Conservation (phyloP, 441 rosid genomes). For the Croton laevigatus region DNA sequence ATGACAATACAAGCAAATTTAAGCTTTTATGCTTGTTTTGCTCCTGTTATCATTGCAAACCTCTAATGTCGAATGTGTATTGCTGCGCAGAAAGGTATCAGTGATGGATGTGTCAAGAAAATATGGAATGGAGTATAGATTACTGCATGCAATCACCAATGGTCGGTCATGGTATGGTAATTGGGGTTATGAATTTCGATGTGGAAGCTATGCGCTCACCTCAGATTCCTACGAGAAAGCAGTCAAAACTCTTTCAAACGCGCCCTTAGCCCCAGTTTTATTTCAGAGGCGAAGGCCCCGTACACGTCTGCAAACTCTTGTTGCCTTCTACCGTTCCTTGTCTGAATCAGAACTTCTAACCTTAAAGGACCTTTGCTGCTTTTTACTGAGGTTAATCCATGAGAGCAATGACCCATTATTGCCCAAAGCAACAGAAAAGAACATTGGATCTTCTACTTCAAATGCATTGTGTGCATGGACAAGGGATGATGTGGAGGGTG, state of each 20-base stretch:
- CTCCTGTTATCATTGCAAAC: not conserved
- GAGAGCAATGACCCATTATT: conserved; percentile 19
- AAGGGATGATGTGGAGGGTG: conserved; percentile 44
- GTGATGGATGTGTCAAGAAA: conserved; percentile 81
- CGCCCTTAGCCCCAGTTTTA: conserved; percentile 41
- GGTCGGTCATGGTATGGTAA: conserved; percentile 65
- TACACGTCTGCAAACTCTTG: conserved; percentile 43
- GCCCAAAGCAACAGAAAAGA: conserved; percentile 19
- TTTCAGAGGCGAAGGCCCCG: conserved; percentile 41
- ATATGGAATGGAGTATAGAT: conserved; percentile 53
- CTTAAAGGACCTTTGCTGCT: conserved; percentile 53
- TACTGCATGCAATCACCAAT: conserved; percentile 50
- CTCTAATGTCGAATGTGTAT: not conserved
- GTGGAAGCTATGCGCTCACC: conserved; percentile 61
- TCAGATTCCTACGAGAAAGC: conserved; percentile 49
- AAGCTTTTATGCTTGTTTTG: not conserved
- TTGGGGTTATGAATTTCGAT: conserved; percentile 61
- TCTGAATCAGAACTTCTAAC: conserved; percentile 47
- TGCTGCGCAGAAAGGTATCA: conserved; percentile 40
- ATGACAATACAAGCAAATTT: too few species aligned
- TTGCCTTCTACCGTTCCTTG: conserved; percentile 49
- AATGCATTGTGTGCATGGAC: conserved; percentile 49
- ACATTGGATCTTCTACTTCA: conserved; percentile 1
- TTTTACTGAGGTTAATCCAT: conserved; percentile 40
- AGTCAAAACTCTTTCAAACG: conserved; percentile 37